Conservation (phyloP, 352 stramenopile genomes). For the Phytophthora boehmeriae region DNA sequence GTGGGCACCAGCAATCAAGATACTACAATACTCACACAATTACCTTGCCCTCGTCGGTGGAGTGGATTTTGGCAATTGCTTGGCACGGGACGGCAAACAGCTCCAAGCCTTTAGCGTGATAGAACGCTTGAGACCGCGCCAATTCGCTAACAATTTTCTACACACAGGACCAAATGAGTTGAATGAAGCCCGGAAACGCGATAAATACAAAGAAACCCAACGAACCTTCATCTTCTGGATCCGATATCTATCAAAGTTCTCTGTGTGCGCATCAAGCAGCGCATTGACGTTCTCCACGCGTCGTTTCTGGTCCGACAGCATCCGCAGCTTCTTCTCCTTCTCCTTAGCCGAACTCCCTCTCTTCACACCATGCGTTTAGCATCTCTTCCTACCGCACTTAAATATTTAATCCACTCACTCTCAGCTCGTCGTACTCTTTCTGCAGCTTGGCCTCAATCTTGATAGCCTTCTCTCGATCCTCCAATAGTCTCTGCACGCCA, state of each 20-base stretch:
- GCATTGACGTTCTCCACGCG: slow-evolving; percentile 84
- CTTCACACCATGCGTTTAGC: slow-evolving; percentile 26
- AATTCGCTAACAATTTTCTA: slow-evolving; percentile 82
- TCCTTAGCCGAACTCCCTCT: slow-evolving; percentile 56
- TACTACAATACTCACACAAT: background rate
- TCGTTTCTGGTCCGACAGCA: slow-evolving; percentile 84
- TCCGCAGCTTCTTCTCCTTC: slow-evolving; percentile 81
- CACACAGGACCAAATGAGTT: background rate
- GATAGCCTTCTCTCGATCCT: slow-evolving; percentile 81
- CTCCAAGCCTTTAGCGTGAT: slow-evolving; percentile 80
- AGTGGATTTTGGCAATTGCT: slow-evolving; percentile 43
- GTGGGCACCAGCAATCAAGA: too few species aligned
- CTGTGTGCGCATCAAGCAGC: slow-evolving; percentile 76
- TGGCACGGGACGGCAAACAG: slow-evolving; percentile 64
- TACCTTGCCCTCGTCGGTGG: slow-evolving; percentile 15
- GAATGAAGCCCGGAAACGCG: too few species aligned
- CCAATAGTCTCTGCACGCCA: slow-evolving; percentile 57
- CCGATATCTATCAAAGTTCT: slow-evolving; percentile 75
- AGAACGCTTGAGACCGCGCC: slow-evolving; percentile 74
- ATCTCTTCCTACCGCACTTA: background rate
- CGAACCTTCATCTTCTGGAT: slow-evolving; percentile 81
- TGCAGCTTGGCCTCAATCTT: slow-evolving; percentile 82
- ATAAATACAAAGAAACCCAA: background rate
- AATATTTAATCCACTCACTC: slow-evolving; percentile 25
- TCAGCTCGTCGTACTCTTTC: slow-evolving; percentile 76